Evolutionary conservation across 2,329 filamentous ascomycete species (phyloP).

Genomic region (Phoma herbarum): DNA sequence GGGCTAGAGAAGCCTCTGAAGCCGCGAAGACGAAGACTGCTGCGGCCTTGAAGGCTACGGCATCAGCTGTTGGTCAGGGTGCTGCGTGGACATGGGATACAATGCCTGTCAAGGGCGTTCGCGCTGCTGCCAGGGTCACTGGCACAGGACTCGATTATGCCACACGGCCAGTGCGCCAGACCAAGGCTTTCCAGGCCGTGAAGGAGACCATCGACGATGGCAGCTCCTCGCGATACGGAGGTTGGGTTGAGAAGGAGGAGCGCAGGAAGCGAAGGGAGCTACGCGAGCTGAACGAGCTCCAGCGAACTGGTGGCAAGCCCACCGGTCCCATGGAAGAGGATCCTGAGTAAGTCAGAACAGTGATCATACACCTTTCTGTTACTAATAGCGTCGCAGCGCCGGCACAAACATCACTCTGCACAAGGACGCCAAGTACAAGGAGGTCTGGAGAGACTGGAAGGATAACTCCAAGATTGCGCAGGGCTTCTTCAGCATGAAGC

Average conservation of each 20-base stretch:
- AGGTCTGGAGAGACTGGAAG: constrained; percentile 96
- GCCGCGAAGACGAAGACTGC: constrained; percentile 81
- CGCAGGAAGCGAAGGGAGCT: constrained; percentile 79
- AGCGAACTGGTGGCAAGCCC: constrained; percentile 57
- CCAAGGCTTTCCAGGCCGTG: constrained; percentile 90
- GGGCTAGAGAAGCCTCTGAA: constrained; percentile 83
- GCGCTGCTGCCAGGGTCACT: constrained; percentile 85
- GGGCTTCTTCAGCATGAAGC: constrained; percentile 84
- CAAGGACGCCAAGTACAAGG: constrained; percentile 97
- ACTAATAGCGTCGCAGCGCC: constrained; percentile 66
- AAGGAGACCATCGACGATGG: constrained; percentile 98
- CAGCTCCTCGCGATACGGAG: constrained; percentile 93
- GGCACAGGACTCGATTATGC: constrained; percentile 90
- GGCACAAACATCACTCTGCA: constrained; percentile 94
- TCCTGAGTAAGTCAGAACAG: constrained; percentile 73
- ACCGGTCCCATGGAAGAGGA: constrained; percentile 78
- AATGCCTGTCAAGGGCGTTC: constrained; percentile 86
- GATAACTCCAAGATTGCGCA: constrained; percentile 90
- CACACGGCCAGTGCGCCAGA: constrained; percentile 93
- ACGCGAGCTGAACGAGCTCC: constrained; percentile 69
- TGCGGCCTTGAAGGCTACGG: constrained; percentile 84
- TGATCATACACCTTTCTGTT: background rate
- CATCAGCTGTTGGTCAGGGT: constrained; percentile 85
- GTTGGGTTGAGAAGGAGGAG: constrained; percentile 97
- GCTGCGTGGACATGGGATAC: constrained; percentile 99